These are phyloP conservation scores for Paecilomyces sp. DNA, from an alignment of 2,329 filamentous ascomycete species.

Conservation along the genomic window DNA sequence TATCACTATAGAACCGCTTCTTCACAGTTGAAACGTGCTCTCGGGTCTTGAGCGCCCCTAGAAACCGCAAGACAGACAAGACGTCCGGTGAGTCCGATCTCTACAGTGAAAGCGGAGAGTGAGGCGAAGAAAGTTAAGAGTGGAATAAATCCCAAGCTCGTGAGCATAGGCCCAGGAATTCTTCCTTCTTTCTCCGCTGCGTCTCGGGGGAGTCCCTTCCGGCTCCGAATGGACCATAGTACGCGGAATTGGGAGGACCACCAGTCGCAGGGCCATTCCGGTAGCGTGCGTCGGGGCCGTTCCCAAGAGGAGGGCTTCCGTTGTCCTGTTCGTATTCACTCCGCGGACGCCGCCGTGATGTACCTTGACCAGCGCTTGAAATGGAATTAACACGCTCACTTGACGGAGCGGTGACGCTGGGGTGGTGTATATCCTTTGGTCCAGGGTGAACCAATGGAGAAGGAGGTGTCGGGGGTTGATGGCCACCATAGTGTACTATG, in stretches of 20 bases:
- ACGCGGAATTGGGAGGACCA: constrained; percentile 23
- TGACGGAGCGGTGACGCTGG: constrained; percentile 51
- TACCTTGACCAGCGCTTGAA: constrained; percentile 20
- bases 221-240: constrained; percentile 67
- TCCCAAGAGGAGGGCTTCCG: constrained; percentile 73
- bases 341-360: constrained; percentile 62
- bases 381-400: constrained; percentile 51
- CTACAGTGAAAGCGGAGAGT: not conserved
- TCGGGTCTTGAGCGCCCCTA: not conserved
- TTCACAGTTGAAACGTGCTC: not conserved
- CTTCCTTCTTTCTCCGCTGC: constrained; percentile 79
- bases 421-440: constrained; percentile 19
- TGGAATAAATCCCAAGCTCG: constrained; percentile 97
- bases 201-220: constrained; percentile 78
- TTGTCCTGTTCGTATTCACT: constrained; percentile 89
- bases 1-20: not conserved
- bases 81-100: not conserved
- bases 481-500: constrained; percentile 89
- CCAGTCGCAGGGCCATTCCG: constrained; percentile 29
- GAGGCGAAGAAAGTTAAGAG: constrained; percentile 42
- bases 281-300: constrained; percentile 52
- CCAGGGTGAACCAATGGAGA: constrained; percentile 48
- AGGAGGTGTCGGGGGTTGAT: constrained; percentile 86
- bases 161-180: constrained; percentile 80
- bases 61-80: not conserved